These are phyloP conservation scores for Starmera stellimalicola DNA, from an alignment of 1,139 yeast genomes.

Conservation along the genomic window DNA sequence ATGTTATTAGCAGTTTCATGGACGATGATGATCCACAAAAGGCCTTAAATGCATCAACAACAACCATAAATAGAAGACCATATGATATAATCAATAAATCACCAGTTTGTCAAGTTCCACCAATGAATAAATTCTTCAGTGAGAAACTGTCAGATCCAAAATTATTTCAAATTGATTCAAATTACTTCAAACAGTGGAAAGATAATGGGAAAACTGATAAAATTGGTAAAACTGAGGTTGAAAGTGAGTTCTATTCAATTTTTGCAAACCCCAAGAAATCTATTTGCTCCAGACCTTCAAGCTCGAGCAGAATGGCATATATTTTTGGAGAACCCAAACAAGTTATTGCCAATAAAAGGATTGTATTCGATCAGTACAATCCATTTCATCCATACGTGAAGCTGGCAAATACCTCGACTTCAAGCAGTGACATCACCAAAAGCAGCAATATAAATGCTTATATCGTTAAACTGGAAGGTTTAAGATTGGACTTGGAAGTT, in stretches of 20 bases:
- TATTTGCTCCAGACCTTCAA: slow-evolving; percentile 13
- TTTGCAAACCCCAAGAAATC: slow-evolving; percentile 4
- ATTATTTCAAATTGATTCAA: slow-evolving; percentile 11
- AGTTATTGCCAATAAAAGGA: neutral
- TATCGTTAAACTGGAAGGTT: slow-evolving; percentile 22
- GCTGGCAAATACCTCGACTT: neutral
- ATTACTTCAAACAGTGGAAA: slow-evolving; percentile 8
- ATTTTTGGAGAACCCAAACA: slow-evolving; percentile 12
- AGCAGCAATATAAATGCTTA: slow-evolving; percentile 24
- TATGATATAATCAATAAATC: slow-evolving; percentile 5
- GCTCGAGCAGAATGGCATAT: slow-evolving; percentile 11
- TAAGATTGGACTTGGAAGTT: slow-evolving; percentile 32
- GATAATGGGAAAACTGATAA: neutral
- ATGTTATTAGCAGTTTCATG: neutral
- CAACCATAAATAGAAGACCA: neutral
- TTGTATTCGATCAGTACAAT: neutral
- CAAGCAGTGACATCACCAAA: neutral
- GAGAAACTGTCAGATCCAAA: slow-evolving; percentile 3
- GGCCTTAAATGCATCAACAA: neutral
- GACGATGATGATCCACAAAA: neutral
- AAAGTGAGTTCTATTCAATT: slow-evolving; percentile 7
- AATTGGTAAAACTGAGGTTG: slow-evolving; percentile 2
- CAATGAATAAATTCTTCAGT: slow-evolving; percentile 4
- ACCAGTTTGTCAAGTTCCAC: neutral
- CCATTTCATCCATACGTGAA: neutral